Base-by-base conservation (phyloP, 2,329 filamentous ascomycete genomes). In the Epichloe bromicola region DNA sequence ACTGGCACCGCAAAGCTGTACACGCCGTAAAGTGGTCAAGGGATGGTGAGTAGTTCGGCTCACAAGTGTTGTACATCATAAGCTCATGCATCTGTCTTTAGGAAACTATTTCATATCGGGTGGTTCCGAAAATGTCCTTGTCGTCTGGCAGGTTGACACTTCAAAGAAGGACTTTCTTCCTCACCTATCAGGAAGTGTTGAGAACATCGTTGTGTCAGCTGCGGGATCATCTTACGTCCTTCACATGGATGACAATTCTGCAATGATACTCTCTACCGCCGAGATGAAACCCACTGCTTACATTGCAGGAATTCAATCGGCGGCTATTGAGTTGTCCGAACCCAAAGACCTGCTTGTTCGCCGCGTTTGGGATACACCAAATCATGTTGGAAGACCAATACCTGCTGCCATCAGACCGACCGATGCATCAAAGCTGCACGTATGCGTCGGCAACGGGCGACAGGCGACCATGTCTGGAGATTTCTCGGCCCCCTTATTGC, bases 91-190 rank as follows among this genome's bases (percentile, higher is more conserved):
- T 40, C 5, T 45, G 46, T 43, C 47, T 8, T 14, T 58, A 93
- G 87, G 88, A 48, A 89, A 95, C 63, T 98, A 98, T 65, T 70
- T 98, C 53, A 83, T 98, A 49, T 97, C 93, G 51, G 93, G 93
- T 62, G 93, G 93, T 34, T 81, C 82, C 20, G 93, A 98, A 68
- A 90, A 88, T 7, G 86, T 88, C 19, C 74, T 98, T 41, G 87
- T 95, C 8, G 72, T 96, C 34, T 97, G 90, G 90, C 93, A 98
- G 67, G 74, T 96, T 52, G 87, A 94, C 58, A 96, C 91, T 0
- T 83, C 83, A 55, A 84, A 84, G 63, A 82, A 81, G 60, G 85
- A 93, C 62, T 88, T 84, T 61, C 72, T 98, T 30, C 93, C 93
- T n/a, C 89, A 97, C 75, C 75, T 98, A 52, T 85, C 86, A 23